A percentile compares a stretch with the other conserved stretches of the same genome.
Evolutionary conservation across 108 stramenopile genomes (phyloP).

Genomic region (Skeletonema marinoi): DNA sequence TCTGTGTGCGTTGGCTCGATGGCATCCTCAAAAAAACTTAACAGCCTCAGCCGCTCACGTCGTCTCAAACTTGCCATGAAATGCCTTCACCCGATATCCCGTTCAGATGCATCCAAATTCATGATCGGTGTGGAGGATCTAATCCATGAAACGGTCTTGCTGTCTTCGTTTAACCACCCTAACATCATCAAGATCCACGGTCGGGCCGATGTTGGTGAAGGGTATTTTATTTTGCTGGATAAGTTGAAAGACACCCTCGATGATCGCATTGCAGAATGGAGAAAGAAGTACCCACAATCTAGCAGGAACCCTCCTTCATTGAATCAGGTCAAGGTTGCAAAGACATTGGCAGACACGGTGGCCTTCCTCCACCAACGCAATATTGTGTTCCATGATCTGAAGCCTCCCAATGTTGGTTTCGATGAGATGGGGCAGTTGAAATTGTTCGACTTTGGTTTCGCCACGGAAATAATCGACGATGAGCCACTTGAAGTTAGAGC

Average conservation of each 20-base stretch:
- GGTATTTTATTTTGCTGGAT: slow-evolving; percentile 6
- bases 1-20: neutral
- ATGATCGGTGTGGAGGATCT: slow-evolving; percentile 44
- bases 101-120: slow-evolving; percentile 27
- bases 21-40: neutral
- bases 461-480: neutral
- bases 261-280: neutral
- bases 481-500: slow-evolving; percentile 32
- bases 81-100: slow-evolving; percentile 33
- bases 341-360: neutral
- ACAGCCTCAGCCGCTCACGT: neutral
- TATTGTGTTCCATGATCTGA: slow-evolving; percentile 80
- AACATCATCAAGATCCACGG: slow-evolving; percentile 45
- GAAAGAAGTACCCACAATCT: neutral
- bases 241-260: slow-evolving; percentile 1
- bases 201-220: slow-evolving; percentile 1
- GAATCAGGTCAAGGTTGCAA: slow-evolving; percentile 17
- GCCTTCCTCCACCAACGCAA: slow-evolving; percentile 5
- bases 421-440: slow-evolving; percentile 51
- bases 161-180: slow-evolving; percentile 34
- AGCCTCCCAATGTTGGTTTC: slow-evolving; percentile 78
- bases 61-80: slow-evolving; percentile 21
- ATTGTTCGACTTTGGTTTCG: slow-evolving; percentile 85
- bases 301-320: neutral
- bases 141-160: slow-evolving; percentile 31